Evolutionary conservation across 1,139 yeast genomes (phyloP).

Genomic region (Hansenula sp.): DNA sequence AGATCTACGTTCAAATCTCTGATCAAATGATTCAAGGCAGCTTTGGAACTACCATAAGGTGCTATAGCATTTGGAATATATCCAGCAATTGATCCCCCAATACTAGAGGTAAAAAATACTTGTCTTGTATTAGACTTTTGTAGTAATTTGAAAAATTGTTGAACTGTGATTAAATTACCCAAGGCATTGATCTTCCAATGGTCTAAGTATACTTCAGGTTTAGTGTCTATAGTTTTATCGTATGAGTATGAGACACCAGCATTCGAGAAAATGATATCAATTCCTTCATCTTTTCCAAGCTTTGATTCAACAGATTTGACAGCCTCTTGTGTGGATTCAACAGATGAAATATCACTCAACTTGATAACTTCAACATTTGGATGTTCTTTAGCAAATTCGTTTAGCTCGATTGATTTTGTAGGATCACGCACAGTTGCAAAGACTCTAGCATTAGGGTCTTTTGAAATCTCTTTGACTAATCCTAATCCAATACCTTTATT

Average conservation of each 20-base stretch:
- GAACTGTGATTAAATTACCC: constrained; percentile 21
- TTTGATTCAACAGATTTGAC: constrained; percentile 6
- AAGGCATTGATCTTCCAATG: constrained; percentile 17
- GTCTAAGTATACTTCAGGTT: background rate
- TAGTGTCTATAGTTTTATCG: constrained; percentile 1
- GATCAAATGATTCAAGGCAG: constrained; percentile 26
- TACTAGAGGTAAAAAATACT: constrained; percentile 21
- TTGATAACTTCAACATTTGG: constrained; percentile 3
- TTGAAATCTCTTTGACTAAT: constrained; percentile 18
- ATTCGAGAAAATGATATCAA: constrained; percentile 27
- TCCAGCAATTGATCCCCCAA: constrained; percentile 21
- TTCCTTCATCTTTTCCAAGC: constrained; percentile 23
- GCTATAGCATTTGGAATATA: constrained; percentile 14
- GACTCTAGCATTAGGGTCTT: constrained; percentile 14
- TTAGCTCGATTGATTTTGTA: constrained; percentile 9
- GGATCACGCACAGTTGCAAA: constrained; percentile 20
- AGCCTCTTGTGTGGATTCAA: constrained; percentile 13
- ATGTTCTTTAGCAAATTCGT: background rate
- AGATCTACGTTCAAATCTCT: constrained; percentile 24
- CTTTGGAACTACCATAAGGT: constrained; percentile 32
- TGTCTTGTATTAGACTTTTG: constrained; percentile 14
- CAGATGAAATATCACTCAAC: constrained; percentile 15
- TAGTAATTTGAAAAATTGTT: constrained; percentile 19
- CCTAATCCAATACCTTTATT: constrained; percentile 31
- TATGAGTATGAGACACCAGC: constrained; percentile 37